phyloP scores from a whole-genome alignment of 2,329 filamentous ascomycete genomes.

The Epichloe brachyelytri region DNA sequence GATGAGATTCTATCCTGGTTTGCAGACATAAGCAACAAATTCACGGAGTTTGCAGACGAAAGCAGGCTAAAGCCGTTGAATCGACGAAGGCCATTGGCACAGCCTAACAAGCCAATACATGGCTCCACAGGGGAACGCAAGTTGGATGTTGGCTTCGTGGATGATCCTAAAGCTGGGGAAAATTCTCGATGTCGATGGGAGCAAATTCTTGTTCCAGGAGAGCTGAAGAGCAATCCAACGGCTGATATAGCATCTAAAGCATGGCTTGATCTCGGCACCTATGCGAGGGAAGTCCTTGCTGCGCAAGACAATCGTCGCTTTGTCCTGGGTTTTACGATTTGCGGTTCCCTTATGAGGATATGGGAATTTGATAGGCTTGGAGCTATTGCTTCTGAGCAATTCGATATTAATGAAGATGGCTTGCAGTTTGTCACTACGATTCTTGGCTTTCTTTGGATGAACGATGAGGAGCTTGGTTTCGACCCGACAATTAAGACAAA shows the following conservation, averaged over 20 bases:
- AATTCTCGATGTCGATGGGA: constrained; percentile 15
- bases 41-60: too few relatives aligned
- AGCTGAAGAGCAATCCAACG: constrained; percentile 33
- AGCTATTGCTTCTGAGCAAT: constrained; percentile 28
- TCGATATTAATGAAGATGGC: constrained; percentile 21
- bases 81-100: constrained; percentile 14
- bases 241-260: constrained; percentile 23
- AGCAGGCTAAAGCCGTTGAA: too few relatives aligned
- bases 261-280: constrained; percentile 29
- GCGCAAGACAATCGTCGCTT: constrained; percentile 30
- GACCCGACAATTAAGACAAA: constrained; percentile 25
- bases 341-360: constrained; percentile 29
- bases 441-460: constrained; percentile 30
- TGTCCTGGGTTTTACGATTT: constrained; percentile 35
- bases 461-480: constrained; percentile 27
- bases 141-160: constrained; percentile 21
- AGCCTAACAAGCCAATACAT: constrained; percentile 14
- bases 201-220: constrained; percentile 30
- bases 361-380: constrained; percentile 34
- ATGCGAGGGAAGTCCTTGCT: constrained; percentile 30
- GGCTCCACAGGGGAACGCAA: constrained; percentile 14
- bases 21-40: too few relatives aligned
- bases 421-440: constrained; percentile 25
- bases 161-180: constrained; percentile 9
- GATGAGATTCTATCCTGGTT: too few relatives aligned